A percentile compares a stretch with the other conserved stretches of the same genome.
phyloP scores from a whole-genome alignment of 306 rosid genomes.

The Medicago arabica region DNA sequence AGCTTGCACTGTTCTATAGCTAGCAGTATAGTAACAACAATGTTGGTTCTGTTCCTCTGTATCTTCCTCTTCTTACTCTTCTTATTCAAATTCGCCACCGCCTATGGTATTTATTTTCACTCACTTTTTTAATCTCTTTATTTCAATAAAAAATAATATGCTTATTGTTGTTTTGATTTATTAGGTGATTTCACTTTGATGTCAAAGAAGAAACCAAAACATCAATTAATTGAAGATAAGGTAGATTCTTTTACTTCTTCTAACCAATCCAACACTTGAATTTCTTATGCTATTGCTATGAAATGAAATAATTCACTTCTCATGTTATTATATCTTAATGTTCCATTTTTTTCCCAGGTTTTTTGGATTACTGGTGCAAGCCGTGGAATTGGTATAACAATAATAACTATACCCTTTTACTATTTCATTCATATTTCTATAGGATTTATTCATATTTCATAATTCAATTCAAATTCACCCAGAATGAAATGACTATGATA shows the following conservation, averaged over 20 bases:
- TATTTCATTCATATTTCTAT: background rate
- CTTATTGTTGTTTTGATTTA: background rate
- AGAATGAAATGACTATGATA: constrained; percentile 4
- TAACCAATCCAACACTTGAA: too few relatives aligned
- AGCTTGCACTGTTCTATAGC: too few relatives aligned
- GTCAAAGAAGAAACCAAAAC: constrained; percentile 71
- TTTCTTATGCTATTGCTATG: background rate
- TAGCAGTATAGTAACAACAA: background rate
- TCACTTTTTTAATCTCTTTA: background rate
- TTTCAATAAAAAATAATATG: background rate
- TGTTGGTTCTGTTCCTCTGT: constrained; percentile 36
- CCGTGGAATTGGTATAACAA: constrained; percentile 79
- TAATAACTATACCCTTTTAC: background rate
- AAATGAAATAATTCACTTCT: constrained; percentile 1
- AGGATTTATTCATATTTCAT: background rate
- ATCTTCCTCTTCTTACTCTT: constrained; percentile 45
- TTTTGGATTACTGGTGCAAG: constrained; percentile 97
- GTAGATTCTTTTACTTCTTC: too few relatives aligned
- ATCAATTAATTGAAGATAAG: constrained; percentile 77
- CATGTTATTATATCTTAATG: background rate
- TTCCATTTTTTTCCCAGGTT: constrained; percentile 60
- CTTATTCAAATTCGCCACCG: constrained; percentile 60
- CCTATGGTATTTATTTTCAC: constrained; percentile 58
- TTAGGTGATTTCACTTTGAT: constrained; percentile 86
- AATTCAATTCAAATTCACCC: background rate